These are phyloP conservation scores for Sarocladium oryzae DNA, from an alignment of 2,329 filamentous ascomycete genomes.

Conservation along the genomic window DNA sequence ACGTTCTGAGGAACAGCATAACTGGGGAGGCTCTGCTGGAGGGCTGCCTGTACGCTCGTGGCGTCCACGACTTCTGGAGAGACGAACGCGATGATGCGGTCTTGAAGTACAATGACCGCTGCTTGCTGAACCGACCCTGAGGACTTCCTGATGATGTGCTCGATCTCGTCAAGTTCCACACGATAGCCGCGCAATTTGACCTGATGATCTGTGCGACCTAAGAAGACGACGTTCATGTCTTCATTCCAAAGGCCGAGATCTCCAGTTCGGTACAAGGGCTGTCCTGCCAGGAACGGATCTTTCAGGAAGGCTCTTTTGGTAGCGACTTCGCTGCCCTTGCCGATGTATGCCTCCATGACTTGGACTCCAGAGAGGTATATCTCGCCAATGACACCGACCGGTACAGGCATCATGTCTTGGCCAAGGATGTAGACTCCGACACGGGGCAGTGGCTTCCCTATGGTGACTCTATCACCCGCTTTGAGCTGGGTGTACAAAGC, in stretches of 20 bases:
- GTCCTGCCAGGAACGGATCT: conserved; percentile 46
- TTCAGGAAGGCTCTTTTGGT: background rate
- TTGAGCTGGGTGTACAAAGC: background rate
- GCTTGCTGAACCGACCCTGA: background rate
- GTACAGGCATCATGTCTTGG: background rate
- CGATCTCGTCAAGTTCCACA: conserved; percentile 91
- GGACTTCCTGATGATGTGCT: conserved; percentile 27
- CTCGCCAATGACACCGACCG: background rate
- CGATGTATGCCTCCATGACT: background rate
- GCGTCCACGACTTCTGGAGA: background rate
- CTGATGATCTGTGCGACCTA: conserved; percentile 78
- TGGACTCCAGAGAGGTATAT: background rate
- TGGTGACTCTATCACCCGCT: background rate
- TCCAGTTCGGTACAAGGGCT: conserved; percentile 81
- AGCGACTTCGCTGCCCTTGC: background rate
- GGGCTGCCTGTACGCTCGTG: background rate
- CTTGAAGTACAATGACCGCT: no score
- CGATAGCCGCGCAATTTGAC: conserved; percentile 96
- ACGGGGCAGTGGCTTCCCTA: background rate
- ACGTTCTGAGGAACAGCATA: background rate
- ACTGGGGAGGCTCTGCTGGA: background rate
- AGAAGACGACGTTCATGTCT: conserved; percentile 64
- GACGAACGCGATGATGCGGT: background rate
- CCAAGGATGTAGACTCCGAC: background rate
- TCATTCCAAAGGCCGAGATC: conserved; percentile 56